Base-by-base conservation (phyloP, 2,329 filamentous ascomycete species). In the Aspergillus sp. region DNA sequence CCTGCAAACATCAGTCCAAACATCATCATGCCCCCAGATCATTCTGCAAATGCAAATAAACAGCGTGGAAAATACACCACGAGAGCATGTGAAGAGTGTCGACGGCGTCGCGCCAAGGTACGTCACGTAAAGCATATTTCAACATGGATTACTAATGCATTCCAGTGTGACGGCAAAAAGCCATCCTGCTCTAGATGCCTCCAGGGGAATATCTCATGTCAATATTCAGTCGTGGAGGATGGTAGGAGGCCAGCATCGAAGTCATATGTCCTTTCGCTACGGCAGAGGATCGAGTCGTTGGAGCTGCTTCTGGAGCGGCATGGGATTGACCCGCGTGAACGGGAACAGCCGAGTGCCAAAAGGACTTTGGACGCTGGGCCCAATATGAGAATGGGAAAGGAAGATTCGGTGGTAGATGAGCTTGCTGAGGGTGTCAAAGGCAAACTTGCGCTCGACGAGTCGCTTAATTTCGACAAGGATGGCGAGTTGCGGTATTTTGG, bases 81-180 rank as follows among this genome's bases (percentile, higher is more conserved):
- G 15, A 61, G 61, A 32, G 67, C 68, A 3, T 70, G 67, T 41
- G 61, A 70, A 44, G 61, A 63, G 51, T 71, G 67, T 46, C 65
- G 67, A 4, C 61, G 65, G 17, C 62, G 67, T 25, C 56, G 65
- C 45, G 61, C 63, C 19, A 69, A 70, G 61, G 67, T 67, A 49
- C 55, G 30, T 12, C 30, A 44, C 17, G 10, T 41, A 17, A 9
- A 3, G 32, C 37, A 23, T n/a, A 33, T n/a, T 32, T 10, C 13
- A 23, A 13, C 2, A 4, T 38, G 4, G 45, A 43, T 27, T 30
- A 38, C 12, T 19, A 17, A 19, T 23, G 22, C 6, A 3, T 9
- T 10, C 19, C 15, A 68, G 66, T 69, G 65, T 39, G 64, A 69
- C 52, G 66, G 64, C 0, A 44, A 45, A 5, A 57, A 54, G 32